These are phyloP conservation scores for Trametes villosa DNA, from an alignment of 768 basidiomycete genomes.

Conservation along the genomic window DNA sequence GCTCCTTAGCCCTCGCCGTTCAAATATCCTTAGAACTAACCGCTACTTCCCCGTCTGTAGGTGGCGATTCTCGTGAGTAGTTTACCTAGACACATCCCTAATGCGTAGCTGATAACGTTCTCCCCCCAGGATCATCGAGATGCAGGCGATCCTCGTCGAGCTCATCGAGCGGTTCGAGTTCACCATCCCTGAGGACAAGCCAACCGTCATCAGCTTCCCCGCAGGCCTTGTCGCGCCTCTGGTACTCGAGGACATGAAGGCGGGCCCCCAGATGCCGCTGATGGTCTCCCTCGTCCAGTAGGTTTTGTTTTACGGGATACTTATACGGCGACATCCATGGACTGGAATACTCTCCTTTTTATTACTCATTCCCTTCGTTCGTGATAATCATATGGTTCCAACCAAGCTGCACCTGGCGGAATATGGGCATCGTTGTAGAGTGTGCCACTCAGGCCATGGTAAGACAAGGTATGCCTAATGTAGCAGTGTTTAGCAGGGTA, in stretches of 20 bases:
- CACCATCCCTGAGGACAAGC: constrained; percentile 35
- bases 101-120: not conserved
- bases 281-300: constrained; percentile 29
- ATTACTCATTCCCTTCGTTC: too few species aligned
- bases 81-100: not conserved
- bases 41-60: not conserved
- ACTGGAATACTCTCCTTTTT: too few species aligned
- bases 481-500: too few species aligned
- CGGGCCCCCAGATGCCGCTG: constrained; percentile 41
- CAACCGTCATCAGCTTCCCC: constrained; percentile 37
- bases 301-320: too few species aligned
- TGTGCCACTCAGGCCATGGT: too few species aligned
- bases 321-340: too few species aligned
- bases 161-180: constrained; percentile 43
- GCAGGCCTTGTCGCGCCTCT: constrained; percentile 40
- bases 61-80: constrained; percentile 39
- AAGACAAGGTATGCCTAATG: too few species aligned
- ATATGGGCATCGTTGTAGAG: too few species aligned
- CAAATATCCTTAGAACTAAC: not conserved
- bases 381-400: too few species aligned
- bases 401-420: too few species aligned
- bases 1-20: not conserved
- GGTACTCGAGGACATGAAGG: constrained; percentile 32
- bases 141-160: constrained; percentile 39
- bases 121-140: constrained; percentile 34